These are phyloP conservation scores for Nepenthes mirabilis DNA, from an alignment of 148 eudicot species.

Conservation along the genomic window DNA sequence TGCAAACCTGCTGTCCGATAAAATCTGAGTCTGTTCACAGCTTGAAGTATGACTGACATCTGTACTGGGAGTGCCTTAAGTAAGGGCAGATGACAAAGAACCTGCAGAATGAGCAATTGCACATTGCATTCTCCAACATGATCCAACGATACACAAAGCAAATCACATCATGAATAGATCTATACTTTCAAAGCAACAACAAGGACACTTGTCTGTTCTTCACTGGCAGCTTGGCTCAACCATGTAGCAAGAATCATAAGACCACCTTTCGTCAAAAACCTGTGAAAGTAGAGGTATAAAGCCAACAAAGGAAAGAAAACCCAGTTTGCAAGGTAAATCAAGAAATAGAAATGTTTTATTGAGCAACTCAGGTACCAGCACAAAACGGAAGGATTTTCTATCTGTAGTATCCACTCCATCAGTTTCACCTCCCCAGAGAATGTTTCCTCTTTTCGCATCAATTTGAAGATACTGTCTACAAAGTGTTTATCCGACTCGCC, in stretches of 20 bases:
- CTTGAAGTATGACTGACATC: slow-evolving; percentile 85
- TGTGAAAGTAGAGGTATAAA: slow-evolving; percentile 13
- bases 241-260: slow-evolving; percentile 85
- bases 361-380: slow-evolving; percentile 37
- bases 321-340: neutral
- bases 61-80: slow-evolving; percentile 73
- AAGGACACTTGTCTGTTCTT: slow-evolving; percentile 90
- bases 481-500: slow-evolving; percentile 53
- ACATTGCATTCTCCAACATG: slow-evolving; percentile 7
- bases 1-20: slow-evolving; percentile 76
- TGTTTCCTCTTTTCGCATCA: slow-evolving; percentile 77
- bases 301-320: neutral
- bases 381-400: slow-evolving; percentile 55
- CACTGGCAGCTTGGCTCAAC: slow-evolving; percentile 81
- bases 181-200: slow-evolving; percentile 56
- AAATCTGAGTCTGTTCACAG: slow-evolving; percentile 73
- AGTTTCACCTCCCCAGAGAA: slow-evolving; percentile 79
- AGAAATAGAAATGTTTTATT: neutral
- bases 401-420: slow-evolving; percentile 79
- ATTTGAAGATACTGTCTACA: slow-evolving; percentile 50
- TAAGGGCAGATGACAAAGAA: slow-evolving; percentile 71
- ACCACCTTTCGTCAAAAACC: slow-evolving; percentile 83
- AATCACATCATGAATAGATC: neutral
- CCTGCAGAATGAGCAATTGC: slow-evolving; percentile 28
- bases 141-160: neutral